Evolutionary conservation across 768 basidiomycete genomes (phyloP).

Genomic region (Lactifluus subvellereus): DNA sequence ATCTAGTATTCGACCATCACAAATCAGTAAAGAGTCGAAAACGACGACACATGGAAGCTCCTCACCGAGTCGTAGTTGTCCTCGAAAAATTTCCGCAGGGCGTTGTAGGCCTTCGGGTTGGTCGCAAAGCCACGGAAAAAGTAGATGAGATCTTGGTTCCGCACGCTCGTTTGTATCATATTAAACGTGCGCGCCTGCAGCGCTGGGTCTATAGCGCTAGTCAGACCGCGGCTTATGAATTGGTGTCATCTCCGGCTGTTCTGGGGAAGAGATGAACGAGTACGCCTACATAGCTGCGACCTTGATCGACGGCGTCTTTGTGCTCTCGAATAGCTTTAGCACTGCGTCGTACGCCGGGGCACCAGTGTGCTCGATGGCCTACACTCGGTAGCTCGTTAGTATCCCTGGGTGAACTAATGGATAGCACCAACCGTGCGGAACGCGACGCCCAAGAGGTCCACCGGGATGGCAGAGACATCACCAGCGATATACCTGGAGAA

Average conservation of each 20-base stretch:
- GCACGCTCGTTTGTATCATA: constrained; percentile 48
- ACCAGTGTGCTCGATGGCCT: constrained; percentile 75
- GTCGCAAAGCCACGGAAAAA: constrained; percentile 53
- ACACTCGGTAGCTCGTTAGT: constrained; percentile 10
- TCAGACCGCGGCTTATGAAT: constrained; percentile 52
- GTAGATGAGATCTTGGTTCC: constrained; percentile 57
- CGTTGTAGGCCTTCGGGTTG: constrained; percentile 53
- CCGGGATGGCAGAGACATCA: constrained; percentile 73
- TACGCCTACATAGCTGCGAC: constrained; percentile 59
- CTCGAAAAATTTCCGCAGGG: constrained; percentile 57
- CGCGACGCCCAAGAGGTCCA: constrained; percentile 62
- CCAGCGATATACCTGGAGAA: constrained; percentile 66
- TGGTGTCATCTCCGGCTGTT: not conserved
- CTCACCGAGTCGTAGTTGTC: constrained; percentile 60
- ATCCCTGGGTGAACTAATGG: not conserved
- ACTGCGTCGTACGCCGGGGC: constrained; percentile 67
- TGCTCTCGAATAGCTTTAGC: constrained; percentile 60
- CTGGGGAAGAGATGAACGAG: not conserved
- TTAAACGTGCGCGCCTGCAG: constrained; percentile 59
- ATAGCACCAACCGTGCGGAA: constrained; percentile 43
- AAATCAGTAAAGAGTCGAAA: not conserved
- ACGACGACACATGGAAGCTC: not conserved
- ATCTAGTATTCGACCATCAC: not conserved
- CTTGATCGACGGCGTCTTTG: constrained; percentile 67
- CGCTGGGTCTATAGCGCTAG: constrained; percentile 47